A percentile compares a stretch with the other conserved stretches of the same genome.
Evolutionary conservation across 352 stramenopile genomes (phyloP).

Genomic region (Phytophthora litchii): DNA sequence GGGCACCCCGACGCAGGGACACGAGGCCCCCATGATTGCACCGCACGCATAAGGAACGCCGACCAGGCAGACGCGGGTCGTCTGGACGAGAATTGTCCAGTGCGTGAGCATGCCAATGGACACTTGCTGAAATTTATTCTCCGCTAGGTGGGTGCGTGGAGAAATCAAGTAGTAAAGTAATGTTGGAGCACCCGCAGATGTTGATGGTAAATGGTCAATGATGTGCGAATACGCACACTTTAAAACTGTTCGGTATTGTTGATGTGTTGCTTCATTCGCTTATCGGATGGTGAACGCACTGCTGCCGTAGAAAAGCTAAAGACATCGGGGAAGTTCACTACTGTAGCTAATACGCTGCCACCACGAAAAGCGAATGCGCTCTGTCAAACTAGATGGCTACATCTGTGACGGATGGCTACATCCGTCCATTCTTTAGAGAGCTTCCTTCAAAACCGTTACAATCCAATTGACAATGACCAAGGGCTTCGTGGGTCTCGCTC

Average conservation of each 20-base stretch:
- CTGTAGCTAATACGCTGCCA: too few species aligned
- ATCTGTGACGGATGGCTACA: too few species aligned
- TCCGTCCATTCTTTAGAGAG: constrained; percentile 15
- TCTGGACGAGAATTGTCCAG: constrained; percentile 9
- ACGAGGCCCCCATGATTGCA: constrained; percentile 32
- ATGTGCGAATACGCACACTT: not conserved
- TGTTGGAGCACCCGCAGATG: constrained; percentile 15
- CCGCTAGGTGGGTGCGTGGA: constrained; percentile 11
- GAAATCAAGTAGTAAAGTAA: constrained; percentile 12
- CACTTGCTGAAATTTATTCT: constrained; percentile 13
- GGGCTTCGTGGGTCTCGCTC: constrained; percentile 49
- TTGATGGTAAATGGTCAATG: constrained; percentile 10
- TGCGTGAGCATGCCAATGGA: constrained; percentile 4
- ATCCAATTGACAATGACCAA: constrained; percentile 33
- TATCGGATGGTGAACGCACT: too few species aligned
- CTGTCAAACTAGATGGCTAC: too few species aligned
- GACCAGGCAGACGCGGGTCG: constrained; percentile 1
- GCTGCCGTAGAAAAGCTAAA: too few species aligned
- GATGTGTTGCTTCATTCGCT: too few species aligned
- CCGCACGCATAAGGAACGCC: constrained; percentile 33
- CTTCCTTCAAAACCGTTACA: constrained; percentile 16
- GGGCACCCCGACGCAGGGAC: constrained; percentile 27
- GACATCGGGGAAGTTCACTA: too few species aligned
- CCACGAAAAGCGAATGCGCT: too few species aligned
- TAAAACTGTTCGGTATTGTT: too few species aligned